A percentile compares a stretch with the other conserved stretches of the same genome.
phyloP scores from a whole-genome alignment of 192 early-diverging fungal genomes.

The Radiomyces spectabilis region DNA sequence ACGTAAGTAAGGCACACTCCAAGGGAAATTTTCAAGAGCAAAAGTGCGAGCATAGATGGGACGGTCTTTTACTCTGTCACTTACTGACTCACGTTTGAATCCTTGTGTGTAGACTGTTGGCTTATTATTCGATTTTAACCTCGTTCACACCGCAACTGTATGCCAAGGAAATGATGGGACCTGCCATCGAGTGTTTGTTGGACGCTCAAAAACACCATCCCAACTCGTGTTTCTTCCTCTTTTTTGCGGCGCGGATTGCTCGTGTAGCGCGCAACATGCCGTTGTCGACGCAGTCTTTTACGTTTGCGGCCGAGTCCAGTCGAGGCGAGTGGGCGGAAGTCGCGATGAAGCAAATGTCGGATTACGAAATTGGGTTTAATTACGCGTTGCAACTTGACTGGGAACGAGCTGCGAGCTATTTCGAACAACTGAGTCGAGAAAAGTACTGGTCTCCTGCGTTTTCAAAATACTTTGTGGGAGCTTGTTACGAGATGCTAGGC shows the following conservation, averaged over 20 bases:
- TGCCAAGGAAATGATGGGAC: slow-evolving; percentile 28
- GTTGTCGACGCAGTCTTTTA: slow-evolving; percentile 26
- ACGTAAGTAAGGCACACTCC: slow-evolving; percentile 43
- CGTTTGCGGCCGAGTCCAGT: slow-evolving; percentile 22
- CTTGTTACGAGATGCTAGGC: slow-evolving; percentile 46
- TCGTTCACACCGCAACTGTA: slow-evolving; percentile 44
- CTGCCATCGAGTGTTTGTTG: slow-evolving; percentile 32
- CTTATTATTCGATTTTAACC: slow-evolving; percentile 45
- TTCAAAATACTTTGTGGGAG: slow-evolving; percentile 44
- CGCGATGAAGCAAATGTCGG: slow-evolving; percentile 35
- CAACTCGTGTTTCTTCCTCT: slow-evolving; percentile 45
- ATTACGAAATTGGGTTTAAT: slow-evolving; percentile 48
- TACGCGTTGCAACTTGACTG: slow-evolving; percentile 38
- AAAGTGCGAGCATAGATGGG: too few relatives aligned
- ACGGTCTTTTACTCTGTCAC: background rate
- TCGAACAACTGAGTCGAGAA: slow-evolving; percentile 34
- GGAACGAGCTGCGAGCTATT: slow-evolving; percentile 28
- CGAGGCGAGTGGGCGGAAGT: slow-evolving; percentile 34
- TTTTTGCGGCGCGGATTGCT: slow-evolving; percentile 39
- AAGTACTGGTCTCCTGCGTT: slow-evolving; percentile 51
- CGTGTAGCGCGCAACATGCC: slow-evolving; percentile 30
- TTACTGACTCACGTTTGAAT: background rate
- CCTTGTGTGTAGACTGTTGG: slow-evolving; percentile 13
- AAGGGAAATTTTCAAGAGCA: too few relatives aligned
- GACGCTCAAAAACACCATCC: slow-evolving; percentile 41